Base-by-base conservation (phyloP, 2,329 filamentous ascomycete species). In the Berkeleyomyces basicola region DNA sequence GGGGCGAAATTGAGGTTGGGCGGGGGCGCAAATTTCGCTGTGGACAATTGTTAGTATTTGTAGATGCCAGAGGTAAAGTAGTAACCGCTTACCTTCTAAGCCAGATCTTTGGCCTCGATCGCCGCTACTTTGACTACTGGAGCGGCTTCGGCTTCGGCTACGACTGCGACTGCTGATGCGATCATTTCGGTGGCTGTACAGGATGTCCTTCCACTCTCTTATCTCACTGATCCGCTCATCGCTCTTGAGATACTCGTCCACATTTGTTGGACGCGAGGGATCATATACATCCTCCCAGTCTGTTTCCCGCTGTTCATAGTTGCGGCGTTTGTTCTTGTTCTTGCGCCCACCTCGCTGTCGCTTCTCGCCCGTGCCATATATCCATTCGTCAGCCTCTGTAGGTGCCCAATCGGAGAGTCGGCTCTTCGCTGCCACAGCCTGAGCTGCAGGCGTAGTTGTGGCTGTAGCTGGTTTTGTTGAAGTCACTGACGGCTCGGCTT, bases 241-340 rank as follows among this genome's bases (percentile, higher is more conserved):
- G 69, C 89, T 93, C 65, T 84, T 79, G 65, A 88, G 81, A 70
- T 93, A 96, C 69, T 92, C 87, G 62, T 91, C 87, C 59, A 92
- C 87, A 67, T 85, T 90, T 47, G 88, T 95, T 7, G 91, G 90
- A 46, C 87, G 78, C 9, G 86, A 78, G 0, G 90, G 88, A 69
- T 96, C 91, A 71, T 96, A 96, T 33, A 93, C 82, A 71, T 95
- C 90, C 71, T 95, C 87, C 90, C 90, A 96, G 70, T 95, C 85
- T n/a, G 81, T 83, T 71, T 83, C 80, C 60, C 79, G 74, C 39
- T 79, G 72, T 57, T 78, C 76, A 4, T 82, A 77, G 66, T 81
- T 79, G 65, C 83, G 80, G 81, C 72, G 85, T 86, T 78, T 88
- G 3, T 63, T 88, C 73, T 87, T 85, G 70, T 85, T 86, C 73